Percentiles rank a stretch among this genome's conserved stretches.
These are phyloP conservation scores for Bremia lactucae DNA, from an alignment of 352 stramenopile genomes.

Conservation along the genomic window DNA sequence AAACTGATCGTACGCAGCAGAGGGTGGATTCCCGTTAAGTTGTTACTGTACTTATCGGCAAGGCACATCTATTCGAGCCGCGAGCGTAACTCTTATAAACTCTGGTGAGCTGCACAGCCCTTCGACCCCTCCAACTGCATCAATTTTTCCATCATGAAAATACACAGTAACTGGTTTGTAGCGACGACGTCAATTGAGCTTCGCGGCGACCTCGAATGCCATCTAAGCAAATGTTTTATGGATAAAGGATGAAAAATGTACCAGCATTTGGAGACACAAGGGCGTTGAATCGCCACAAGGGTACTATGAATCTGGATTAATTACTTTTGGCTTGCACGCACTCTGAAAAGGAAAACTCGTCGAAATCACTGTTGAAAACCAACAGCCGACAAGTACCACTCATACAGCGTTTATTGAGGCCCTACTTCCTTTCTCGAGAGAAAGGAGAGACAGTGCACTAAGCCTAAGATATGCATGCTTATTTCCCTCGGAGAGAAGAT, in stretches of 20 bases:
- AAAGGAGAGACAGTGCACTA: constrained; percentile 22
- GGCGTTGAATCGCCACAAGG: constrained; percentile 44
- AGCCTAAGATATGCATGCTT: constrained; percentile 13
- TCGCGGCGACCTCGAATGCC: neutral
- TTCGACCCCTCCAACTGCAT: too few relatives aligned
- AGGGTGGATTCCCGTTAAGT: too few relatives aligned
- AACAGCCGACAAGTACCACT: constrained; percentile 61
- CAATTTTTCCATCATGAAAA: too few relatives aligned
- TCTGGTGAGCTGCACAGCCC: too few relatives aligned
- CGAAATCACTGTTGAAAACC: constrained; percentile 67
- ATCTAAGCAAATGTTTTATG: neutral
- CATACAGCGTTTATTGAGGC: constrained; percentile 40
- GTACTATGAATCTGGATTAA: constrained; percentile 67
- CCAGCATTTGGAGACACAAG: constrained; percentile 76
- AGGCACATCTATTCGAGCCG: too few relatives aligned
- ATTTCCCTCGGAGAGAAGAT: constrained; percentile 77
- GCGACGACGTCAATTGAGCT: neutral
- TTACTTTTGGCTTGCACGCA: constrained; percentile 37
- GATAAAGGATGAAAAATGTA: constrained; percentile 18
- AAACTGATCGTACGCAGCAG: too few relatives aligned
- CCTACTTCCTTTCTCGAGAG: constrained; percentile 12
- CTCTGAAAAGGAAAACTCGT: constrained; percentile 44
- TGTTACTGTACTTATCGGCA: too few relatives aligned
- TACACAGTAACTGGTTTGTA: too few relatives aligned
- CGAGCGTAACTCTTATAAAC: too few relatives aligned